Conservation (phyloP, 192 early-diverging fungal species). For the Umbelopsis ramanniana region DNA sequence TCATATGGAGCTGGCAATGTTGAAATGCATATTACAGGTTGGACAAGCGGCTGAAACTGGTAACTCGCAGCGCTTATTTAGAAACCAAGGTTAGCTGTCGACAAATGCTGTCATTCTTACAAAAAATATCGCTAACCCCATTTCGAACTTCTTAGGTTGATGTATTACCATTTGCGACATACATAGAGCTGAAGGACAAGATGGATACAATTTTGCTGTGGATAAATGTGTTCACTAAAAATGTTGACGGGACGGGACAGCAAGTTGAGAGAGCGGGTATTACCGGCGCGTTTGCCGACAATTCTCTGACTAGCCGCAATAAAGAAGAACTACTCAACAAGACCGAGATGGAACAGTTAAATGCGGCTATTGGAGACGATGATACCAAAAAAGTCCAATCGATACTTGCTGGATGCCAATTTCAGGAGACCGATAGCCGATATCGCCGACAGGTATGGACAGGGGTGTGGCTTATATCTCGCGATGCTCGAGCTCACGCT, state of each 20-base stretch:
- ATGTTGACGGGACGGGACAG: neutral
- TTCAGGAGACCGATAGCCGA: neutral
- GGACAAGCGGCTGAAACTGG: constrained; percentile 49
- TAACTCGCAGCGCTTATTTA: constrained; percentile 46
- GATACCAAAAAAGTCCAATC: constrained; percentile 30
- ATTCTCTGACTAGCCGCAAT: neutral
- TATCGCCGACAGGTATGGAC: constrained; percentile 2
- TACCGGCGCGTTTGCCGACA: neutral
- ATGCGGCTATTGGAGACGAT: constrained; percentile 43
- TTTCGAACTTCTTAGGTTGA: constrained; percentile 29
- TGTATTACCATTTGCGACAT: constrained; percentile 47
- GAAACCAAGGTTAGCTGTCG: constrained; percentile 46
- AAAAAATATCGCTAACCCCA: neutral
- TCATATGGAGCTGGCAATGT: neutral
- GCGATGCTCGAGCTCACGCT: neutral
- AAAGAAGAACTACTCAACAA: constrained; percentile 24
- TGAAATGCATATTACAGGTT: constrained; percentile 40
- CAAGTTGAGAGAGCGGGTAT: neutral
- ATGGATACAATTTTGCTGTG: neutral
- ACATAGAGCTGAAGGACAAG: constrained; percentile 5
- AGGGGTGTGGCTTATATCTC: neutral
- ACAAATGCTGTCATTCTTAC: neutral
- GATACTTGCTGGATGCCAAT: neutral
- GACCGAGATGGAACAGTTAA: constrained; percentile 33
- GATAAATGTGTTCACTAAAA: neutral